A percentile compares a stretch with the other conserved stretches of the same genome.
Evolutionary conservation across 2,329 filamentous ascomycete genomes (phyloP).

Genomic region (Aspergillus ochraceus): DNA sequence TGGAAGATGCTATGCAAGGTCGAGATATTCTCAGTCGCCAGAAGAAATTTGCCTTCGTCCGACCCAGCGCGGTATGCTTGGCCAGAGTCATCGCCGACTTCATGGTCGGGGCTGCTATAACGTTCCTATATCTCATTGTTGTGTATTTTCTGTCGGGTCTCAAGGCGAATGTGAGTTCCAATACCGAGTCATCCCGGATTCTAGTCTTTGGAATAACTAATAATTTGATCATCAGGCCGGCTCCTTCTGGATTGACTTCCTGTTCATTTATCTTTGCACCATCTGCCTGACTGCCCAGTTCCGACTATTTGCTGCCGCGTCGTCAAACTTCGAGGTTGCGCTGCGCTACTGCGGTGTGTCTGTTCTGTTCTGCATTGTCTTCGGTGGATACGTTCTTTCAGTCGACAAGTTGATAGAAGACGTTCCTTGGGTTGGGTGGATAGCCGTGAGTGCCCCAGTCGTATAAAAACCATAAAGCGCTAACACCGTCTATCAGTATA

Average conservation of each 20-base stretch:
- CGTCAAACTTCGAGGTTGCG: slow-evolving; percentile 61
- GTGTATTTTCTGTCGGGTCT: slow-evolving; percentile 61
- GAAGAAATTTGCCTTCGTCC: slow-evolving; percentile 63
- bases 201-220: neutral
- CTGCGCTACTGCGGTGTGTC: slow-evolving; percentile 61
- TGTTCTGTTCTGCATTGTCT: slow-evolving; percentile 60
- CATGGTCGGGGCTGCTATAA: slow-evolving; percentile 53
- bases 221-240: slow-evolving; percentile 41
- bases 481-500: slow-evolving; percentile 35
- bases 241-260: slow-evolving; percentile 63
- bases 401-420: slow-evolving; percentile 55
- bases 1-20: slow-evolving; percentile 72
- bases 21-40: slow-evolving; percentile 66
- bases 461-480: neutral
- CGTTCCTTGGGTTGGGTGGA: slow-evolving; percentile 64
- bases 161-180: slow-evolving; percentile 24
- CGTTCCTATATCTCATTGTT: slow-evolving; percentile 57
- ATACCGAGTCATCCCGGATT: neutral
- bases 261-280: slow-evolving; percentile 60
- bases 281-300: slow-evolving; percentile 62
- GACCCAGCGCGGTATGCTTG: slow-evolving; percentile 59
- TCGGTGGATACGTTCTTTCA: slow-evolving; percentile 62
- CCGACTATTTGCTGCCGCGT: slow-evolving; percentile 60
- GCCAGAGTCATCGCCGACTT: slow-evolving; percentile 60
- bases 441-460: slow-evolving; percentile 32